Evolutionary conservation across 352 stramenopile species (phyloP).

Genomic region (Pythium chondricola): DNA sequence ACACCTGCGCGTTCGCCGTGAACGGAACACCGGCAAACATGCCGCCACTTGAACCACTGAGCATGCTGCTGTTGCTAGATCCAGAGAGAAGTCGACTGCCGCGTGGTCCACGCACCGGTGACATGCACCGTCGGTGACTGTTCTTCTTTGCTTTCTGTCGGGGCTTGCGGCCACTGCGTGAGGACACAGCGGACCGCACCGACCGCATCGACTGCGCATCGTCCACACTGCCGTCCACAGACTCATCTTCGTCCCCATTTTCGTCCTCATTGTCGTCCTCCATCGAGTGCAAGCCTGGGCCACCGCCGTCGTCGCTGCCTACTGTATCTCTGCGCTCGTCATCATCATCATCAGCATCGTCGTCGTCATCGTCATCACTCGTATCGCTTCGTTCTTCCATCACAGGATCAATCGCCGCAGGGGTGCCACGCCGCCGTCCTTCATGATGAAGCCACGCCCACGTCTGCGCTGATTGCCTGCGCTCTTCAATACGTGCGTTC

Average conservation of each 20-base stretch:
- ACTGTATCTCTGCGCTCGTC: constrained; percentile 10
- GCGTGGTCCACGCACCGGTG: constrained; percentile 2
- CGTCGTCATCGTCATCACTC: background rate
- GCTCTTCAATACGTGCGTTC: constrained; percentile 41
- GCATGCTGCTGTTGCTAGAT: constrained; percentile 14
- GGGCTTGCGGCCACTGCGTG: constrained; percentile 4
- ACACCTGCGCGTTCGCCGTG: constrained; percentile 32
- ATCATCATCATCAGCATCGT: constrained; percentile 9
- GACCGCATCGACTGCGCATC: constrained; percentile 11
- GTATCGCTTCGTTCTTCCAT: background rate
- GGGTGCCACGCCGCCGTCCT: background rate
- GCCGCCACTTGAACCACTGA: constrained; percentile 7
- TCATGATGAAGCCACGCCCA: constrained; percentile 35
- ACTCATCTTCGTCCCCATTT: constrained; percentile 11
- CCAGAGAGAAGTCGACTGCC: constrained; percentile 12
- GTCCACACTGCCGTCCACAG: constrained; percentile 11
- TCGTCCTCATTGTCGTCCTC: constrained; percentile 2
- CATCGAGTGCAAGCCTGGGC: no score
- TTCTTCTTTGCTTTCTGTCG: constrained; percentile 2
- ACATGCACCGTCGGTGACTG: background rate
- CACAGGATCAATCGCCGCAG: no score
- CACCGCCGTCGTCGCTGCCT: background rate
- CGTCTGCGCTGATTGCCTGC: constrained; percentile 40
- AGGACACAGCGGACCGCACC: constrained; percentile 13
- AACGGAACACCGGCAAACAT: constrained; percentile 15